Conservation (phyloP, 2,329 filamentous ascomycete genomes). For the Diplodia intermedia region DNA sequence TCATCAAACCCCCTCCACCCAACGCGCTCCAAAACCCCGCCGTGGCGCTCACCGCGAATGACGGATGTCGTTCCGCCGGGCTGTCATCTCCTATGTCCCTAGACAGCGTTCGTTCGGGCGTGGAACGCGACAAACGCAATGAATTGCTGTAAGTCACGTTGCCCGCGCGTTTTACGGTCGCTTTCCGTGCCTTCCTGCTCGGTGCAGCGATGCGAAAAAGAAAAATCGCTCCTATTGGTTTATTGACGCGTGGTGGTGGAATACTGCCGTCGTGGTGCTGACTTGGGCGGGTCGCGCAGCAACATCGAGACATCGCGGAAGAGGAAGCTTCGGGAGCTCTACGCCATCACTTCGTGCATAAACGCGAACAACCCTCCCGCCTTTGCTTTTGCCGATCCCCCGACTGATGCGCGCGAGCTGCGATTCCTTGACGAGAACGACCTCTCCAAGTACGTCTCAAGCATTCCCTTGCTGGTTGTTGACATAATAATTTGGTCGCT, state of each 20-base stretch:
- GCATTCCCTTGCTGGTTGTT: constrained; percentile 42
- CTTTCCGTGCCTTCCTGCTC: constrained; percentile 41
- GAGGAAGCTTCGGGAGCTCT: constrained; percentile 88
- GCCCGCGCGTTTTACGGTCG: constrained; percentile 40
- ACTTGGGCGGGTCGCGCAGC: constrained; percentile 39
- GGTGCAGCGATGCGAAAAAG: constrained; percentile 46
- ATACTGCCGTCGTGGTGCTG: constrained; percentile 39
- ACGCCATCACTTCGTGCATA: constrained; percentile 75
- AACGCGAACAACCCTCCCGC: constrained; percentile 62
- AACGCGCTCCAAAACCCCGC: constrained; percentile 45
- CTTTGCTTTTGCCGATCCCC: constrained; percentile 59
- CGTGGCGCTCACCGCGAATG: constrained; percentile 52
- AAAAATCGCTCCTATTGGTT: constrained; percentile 51
- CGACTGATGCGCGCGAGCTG: constrained; percentile 57
- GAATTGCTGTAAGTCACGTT: constrained; percentile 53
- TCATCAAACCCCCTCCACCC: constrained; percentile 44
- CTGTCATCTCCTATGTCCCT: constrained; percentile 56
- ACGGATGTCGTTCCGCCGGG: constrained; percentile 56
- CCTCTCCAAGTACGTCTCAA: constrained; percentile 60
- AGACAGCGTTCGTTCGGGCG: constrained; percentile 53
- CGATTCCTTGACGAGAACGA: constrained; percentile 65
- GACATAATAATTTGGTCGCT: constrained; percentile 24
- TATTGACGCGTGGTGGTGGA: constrained; percentile 48
- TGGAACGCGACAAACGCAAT: constrained; percentile 50
- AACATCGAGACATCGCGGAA: constrained; percentile 77